These are phyloP conservation scores for Eucommia ulmoides DNA, from an alignment of 257 asterid genomes.

Conservation along the genomic window DNA sequence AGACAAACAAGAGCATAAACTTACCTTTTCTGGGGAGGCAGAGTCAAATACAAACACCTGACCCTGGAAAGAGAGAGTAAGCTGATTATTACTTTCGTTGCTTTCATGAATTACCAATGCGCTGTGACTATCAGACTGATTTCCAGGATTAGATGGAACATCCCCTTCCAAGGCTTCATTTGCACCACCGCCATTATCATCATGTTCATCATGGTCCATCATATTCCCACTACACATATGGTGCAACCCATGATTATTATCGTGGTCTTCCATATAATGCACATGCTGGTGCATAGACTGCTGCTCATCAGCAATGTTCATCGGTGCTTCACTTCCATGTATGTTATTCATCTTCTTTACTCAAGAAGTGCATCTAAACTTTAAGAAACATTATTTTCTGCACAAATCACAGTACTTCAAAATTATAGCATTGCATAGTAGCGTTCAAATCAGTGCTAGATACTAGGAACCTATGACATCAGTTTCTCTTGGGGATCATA, in stretches of 20 bases:
- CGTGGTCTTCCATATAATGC: constrained; percentile 36
- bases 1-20: background rate
- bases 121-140: constrained; percentile 29
- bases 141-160: constrained; percentile 31
- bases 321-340: too few species aligned
- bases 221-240: constrained; percentile 29
- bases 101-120: constrained; percentile 24
- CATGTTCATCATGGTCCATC: constrained; percentile 33
- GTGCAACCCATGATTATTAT: constrained; percentile 30
- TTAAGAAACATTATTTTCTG: too few species aligned
- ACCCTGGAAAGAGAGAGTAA: constrained; percentile 60
- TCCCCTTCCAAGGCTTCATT: constrained; percentile 45
- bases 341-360: too few species aligned
- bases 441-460: too few species aligned
- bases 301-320: constrained; percentile 31
- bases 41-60: constrained; percentile 69
- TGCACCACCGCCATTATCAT: constrained; percentile 27
- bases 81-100: constrained; percentile 40
- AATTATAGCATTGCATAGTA: too few species aligned
- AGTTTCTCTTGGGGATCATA: too few species aligned
- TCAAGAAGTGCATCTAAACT: too few species aligned
- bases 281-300: constrained; percentile 4
- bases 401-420: too few species aligned
- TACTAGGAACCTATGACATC: too few species aligned
- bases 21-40: constrained; percentile 63